Evolutionary conservation across 169 alveolate genomes (phyloP).

Genomic region (Pseudocohnilembus persalinus): DNA sequence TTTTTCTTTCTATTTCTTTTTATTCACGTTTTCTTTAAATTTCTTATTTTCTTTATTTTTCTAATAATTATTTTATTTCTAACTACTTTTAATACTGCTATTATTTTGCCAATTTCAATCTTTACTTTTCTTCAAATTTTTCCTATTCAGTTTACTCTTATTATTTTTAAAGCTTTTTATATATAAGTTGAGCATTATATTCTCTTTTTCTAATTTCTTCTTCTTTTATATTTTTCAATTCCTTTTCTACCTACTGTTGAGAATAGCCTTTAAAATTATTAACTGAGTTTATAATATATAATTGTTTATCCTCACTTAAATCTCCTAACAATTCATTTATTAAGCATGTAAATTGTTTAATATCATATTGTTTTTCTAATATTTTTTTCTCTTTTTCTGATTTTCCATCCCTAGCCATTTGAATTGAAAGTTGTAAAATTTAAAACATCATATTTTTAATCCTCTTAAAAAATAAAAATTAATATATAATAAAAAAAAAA

Average conservation of each 20-base stretch:
- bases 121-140: no score
- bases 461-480: no score
- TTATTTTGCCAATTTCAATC: neutral
- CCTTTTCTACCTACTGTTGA: no score
- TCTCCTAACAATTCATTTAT: neutral
- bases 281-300: neutral
- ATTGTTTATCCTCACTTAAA: no score
- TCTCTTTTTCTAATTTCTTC: neutral
- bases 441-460: neutral
- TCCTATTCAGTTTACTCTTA: neutral
- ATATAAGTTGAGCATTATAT: neutral
- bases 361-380: neutral
- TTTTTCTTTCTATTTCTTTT: no score
- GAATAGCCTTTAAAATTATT: neutral
- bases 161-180: neutral
- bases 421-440: neutral
- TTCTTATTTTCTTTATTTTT: no score
- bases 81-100: neutral
- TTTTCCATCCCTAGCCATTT: neutral
- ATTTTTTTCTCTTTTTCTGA: neutral
- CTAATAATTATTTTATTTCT: no score
- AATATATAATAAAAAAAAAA: no score
- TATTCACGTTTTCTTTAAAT: no score
- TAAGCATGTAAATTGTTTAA: neutral
- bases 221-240: no score